Evolutionary conservation across 345 rosid genomes (phyloP).

Genomic region (Melaleuca alternifolia): DNA sequence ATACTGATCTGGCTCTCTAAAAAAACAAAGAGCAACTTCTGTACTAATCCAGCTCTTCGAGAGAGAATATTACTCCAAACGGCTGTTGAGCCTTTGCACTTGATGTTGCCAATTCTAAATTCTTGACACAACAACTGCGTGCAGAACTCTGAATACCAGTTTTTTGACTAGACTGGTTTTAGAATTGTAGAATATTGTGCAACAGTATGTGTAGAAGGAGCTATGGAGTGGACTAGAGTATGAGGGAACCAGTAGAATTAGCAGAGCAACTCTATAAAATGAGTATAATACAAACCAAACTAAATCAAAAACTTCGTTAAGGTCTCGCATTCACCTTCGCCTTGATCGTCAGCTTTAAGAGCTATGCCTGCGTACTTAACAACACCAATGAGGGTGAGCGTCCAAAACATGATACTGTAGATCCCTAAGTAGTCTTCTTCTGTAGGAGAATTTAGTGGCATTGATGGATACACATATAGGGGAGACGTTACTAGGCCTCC

Average conservation of each 20-base stretch:
- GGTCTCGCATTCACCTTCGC: slow-evolving; percentile 35
- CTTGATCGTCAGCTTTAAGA: slow-evolving; percentile 59
- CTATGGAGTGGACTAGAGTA: background rate
- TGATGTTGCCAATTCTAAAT: background rate
- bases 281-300: background rate
- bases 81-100: background rate
- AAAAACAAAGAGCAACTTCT: background rate
- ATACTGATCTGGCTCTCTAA: background rate
- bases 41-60: background rate
- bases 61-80: background rate
- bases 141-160: background rate
- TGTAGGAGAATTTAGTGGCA: slow-evolving; percentile 47
- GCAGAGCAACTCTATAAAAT: background rate
- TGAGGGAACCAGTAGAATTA: background rate
- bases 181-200: background rate
- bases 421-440: slow-evolving; percentile 59
- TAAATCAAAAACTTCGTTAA: background rate
- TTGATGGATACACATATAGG: slow-evolving; percentile 51
- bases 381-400: slow-evolving; percentile 53
- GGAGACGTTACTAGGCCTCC: slow-evolving; percentile 77
- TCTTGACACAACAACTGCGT: background rate
- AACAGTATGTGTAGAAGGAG: background rate
- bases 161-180: background rate
- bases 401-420: slow-evolving; percentile 60
- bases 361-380: slow-evolving; percentile 42